Evolutionary conservation across 768 basidiomycete genomes (phyloP), one percentile per base, ranked within the genome.

Genomic region (Cytidiella melzeri): DNA sequence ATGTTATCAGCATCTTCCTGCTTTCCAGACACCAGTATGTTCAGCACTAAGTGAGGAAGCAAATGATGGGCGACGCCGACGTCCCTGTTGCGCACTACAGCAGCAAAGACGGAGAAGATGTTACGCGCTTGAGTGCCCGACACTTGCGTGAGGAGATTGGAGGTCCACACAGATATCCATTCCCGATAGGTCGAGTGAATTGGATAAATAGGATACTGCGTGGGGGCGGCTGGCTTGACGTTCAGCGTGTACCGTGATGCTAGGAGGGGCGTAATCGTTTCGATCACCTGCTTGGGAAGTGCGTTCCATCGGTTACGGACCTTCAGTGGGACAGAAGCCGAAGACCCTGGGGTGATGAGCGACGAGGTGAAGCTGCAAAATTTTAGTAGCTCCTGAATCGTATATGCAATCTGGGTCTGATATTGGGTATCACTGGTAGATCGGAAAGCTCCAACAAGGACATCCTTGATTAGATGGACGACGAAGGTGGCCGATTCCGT

Each of bases 401-500:
- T 85, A 63, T 81, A 96, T 0, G 91, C 93, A 15, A 98, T 77
- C 55, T 87, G 82, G 40, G 76, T 84, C 64, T 98, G 96, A 57
- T 95, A 92, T 55, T 79, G 81, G 60, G 94, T 87, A 59, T 98
- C 95, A 62, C 92, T 95, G 0, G 95, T 93, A 3, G 93, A 88
- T 1, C 89, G 83, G 67, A 92, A 97, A 1, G 90, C 87, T 19
- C 84, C 84, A 15, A 95, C 92, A 2, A 99, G 79, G 3, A 94
- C 75, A 50, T 93, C 82, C 43, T 74, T 72, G 50, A 99, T 87
- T 38, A 98, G 81, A 64, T 95, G 87, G 21, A 92, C 66, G 1
- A 85, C 92, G 61, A 99, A 98, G 5, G 71, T 56, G 42, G 82
- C 69, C 0, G 88, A 77, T 65, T 97, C 94, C 12, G 70, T 71